These are phyloP conservation scores for Niebla homalea DNA, from an alignment of 495 filamentous ascomycete genomes.

Conservation along the genomic window DNA sequence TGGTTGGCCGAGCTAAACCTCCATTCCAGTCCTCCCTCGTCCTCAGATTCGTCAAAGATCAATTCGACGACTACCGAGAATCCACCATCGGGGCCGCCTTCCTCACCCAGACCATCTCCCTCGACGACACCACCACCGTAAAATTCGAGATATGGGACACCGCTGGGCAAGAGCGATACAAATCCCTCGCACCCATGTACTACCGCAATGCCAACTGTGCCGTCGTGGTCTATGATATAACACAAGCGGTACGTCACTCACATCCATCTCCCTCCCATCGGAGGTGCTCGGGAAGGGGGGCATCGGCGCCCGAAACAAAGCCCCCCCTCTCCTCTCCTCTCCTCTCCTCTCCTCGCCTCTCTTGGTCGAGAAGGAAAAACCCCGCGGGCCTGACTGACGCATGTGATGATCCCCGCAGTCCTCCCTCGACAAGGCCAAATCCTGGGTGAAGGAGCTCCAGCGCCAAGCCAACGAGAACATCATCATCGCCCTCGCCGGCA, in stretches of 20 bases:
- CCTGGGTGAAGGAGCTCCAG: conserved; percentile 99
- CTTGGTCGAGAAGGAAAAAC: not conserved
- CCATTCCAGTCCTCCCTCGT: conserved; percentile 76
- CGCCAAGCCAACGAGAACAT: conserved; percentile 99
- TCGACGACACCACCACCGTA: conserved; percentile 94
- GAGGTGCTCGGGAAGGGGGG: too few species aligned
- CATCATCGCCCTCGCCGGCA: conserved; percentile 93
- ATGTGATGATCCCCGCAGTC: conserved; percentile 37
- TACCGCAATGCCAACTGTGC: conserved; percentile 98
- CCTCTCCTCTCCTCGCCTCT: not conserved
- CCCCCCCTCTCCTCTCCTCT: not conserved
- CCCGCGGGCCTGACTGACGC: too few species aligned
- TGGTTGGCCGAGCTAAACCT: too few species aligned
- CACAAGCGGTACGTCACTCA: conserved; percentile 67
- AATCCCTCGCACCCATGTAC: conserved; percentile 98
- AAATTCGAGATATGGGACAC: conserved; percentile 99
- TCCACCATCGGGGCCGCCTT: conserved; percentile 98
- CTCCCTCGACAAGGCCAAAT: conserved; percentile 94
- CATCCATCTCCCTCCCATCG: not conserved
- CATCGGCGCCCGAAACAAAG: not conserved
- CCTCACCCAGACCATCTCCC: conserved; percentile 93
- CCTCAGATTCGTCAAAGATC: conserved; percentile 96
- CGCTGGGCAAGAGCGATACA: conserved; percentile 94
- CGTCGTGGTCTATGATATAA: conserved; percentile 98
- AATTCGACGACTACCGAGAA: conserved; percentile 99